A percentile compares a stretch with the other conserved stretches of the same genome.
Conservation (phyloP, 768 basidiomycete genomes). For the Thelephora aurantiotincta region DNA sequence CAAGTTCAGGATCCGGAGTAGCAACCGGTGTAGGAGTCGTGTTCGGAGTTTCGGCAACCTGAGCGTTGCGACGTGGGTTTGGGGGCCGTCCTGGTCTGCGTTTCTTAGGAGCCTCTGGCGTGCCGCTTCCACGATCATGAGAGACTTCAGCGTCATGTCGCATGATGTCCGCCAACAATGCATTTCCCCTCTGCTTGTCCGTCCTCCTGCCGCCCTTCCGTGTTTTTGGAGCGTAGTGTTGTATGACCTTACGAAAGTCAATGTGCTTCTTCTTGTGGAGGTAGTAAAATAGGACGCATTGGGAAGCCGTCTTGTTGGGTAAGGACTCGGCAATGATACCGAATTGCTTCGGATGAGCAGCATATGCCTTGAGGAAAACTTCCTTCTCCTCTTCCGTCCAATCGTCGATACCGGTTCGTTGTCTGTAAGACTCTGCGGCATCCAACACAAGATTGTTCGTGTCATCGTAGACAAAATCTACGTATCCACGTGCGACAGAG, state of each 20-base stretch:
- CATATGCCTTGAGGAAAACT: conserved; percentile 69
- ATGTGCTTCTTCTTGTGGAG: conserved; percentile 82
- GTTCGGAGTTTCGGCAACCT: background rate
- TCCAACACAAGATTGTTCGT: conserved; percentile 70
- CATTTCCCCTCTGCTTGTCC: conserved; percentile 75
- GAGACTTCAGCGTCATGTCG: conserved; percentile 46
- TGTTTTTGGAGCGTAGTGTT: conserved; percentile 52
- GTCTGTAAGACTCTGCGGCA: conserved; percentile 64
- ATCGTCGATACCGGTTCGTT: conserved; percentile 57
- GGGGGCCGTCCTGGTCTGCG: conserved; percentile 4
- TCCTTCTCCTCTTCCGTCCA: conserved; percentile 83
- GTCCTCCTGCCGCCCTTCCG: conserved; percentile 37
- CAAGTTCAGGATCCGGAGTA: conserved; percentile 51
- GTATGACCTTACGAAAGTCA: conserved; percentile 69
- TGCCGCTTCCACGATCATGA: conserved; percentile 8
- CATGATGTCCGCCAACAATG: conserved; percentile 66
- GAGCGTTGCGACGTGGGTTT: background rate
- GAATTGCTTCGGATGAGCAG: conserved; percentile 85
- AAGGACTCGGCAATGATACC: conserved; percentile 77
- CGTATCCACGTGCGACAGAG: conserved; percentile 42
- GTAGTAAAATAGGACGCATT: conserved; percentile 92
- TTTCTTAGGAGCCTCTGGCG: conserved; percentile 4
- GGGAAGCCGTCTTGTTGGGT: conserved; percentile 71
- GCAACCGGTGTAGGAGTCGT: conserved; percentile 38
- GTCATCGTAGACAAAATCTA: conserved; percentile 66